phyloP scores from a whole-genome alignment of 306 rosid genomes.

The Gynostemma pentaphyllum region DNA sequence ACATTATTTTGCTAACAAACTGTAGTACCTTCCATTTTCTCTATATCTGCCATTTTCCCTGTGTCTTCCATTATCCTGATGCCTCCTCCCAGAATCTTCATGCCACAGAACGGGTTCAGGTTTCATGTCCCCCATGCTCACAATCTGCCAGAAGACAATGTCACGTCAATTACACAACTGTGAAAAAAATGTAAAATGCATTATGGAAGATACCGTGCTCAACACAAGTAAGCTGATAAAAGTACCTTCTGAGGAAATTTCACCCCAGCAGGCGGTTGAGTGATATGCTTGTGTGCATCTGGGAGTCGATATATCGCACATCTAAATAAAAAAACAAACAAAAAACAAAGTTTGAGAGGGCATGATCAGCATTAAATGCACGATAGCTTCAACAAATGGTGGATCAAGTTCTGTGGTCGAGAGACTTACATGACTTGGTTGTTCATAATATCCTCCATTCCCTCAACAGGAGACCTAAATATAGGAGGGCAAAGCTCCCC shows the following conservation, averaged over 20 bases:
- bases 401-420: background rate
- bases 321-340: constrained; percentile 26
- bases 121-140: constrained; percentile 50
- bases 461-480: constrained; percentile 78
- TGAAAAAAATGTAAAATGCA: too few relatives aligned
- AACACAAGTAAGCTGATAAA: background rate
- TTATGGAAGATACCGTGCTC: background rate
- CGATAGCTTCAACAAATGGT: background rate
- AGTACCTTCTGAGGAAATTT: constrained; percentile 61
- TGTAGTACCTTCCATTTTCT: background rate
- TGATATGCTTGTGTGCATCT: constrained; percentile 51
- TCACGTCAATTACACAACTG: background rate
- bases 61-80: constrained; percentile 38
- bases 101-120: constrained; percentile 85
- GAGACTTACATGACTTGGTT: constrained; percentile 86
- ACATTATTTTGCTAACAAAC: background rate
- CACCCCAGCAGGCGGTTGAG: constrained; percentile 74
- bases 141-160: constrained; percentile 30
- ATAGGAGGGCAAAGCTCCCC: constrained; percentile 98
- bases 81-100: constrained; percentile 66
- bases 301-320: constrained; percentile 83
- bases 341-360: too few relatives aligned
- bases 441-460: constrained; percentile 85
- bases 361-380: background rate
- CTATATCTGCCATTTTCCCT: too few relatives aligned